Evolutionary conservation across 108 stramenopile genomes (phyloP), one percentile per base, ranked within the genome.

Genomic region (Cyclotella baltica): DNA sequence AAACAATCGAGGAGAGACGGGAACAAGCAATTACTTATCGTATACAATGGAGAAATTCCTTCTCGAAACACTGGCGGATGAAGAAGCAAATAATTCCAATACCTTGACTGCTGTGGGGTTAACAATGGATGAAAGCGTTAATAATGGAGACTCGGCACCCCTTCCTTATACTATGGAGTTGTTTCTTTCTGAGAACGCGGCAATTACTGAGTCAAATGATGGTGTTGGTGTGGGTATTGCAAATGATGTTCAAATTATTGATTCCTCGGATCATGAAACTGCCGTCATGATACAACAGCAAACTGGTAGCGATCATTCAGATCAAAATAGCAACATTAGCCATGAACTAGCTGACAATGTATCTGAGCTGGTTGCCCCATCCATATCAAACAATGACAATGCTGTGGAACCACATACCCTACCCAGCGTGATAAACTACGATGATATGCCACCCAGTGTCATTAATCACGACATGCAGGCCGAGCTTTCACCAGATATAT

Each of bases 21-120:
- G 33, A 5, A 67, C 52, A 22, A 57, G 67, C 48, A 38, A 59
- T 38, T 59, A 61, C 34, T 34, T 70, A 19, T 63, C 77, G 16
- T 89, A 88, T 36, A 84, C 87, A 33, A 93, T 93, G 89, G 92
- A 90, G 62, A 73, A 90, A 4, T 93, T 93, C 58, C 58, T 77
- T 23, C n/a, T n/a, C n/a, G 77, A 77, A 70, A 63, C 50, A 8
- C 6, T 62, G 10, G 69, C 61, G 6, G 61, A 77, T 10, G 69
- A 70, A 70, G 38, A 23, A 13, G 27, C 15, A 6, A 64, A 20
- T 70, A 20, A 23, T n/a, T n/a, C 15, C 9, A 64, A 20, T 70
- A 20, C 20, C 27, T 35, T 61, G 33, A 40, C 36, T 28, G 4
- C 48, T 20, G 52, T 28, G 36, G 75, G 50, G 11, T 22, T 47